A percentile compares a stretch with the other conserved stretches of the same genome.
These are phyloP conservation scores for Cenchrus fungigraminus DNA, from an alignment of 176 grass and related monocot species.

Conservation along the genomic window DNA sequence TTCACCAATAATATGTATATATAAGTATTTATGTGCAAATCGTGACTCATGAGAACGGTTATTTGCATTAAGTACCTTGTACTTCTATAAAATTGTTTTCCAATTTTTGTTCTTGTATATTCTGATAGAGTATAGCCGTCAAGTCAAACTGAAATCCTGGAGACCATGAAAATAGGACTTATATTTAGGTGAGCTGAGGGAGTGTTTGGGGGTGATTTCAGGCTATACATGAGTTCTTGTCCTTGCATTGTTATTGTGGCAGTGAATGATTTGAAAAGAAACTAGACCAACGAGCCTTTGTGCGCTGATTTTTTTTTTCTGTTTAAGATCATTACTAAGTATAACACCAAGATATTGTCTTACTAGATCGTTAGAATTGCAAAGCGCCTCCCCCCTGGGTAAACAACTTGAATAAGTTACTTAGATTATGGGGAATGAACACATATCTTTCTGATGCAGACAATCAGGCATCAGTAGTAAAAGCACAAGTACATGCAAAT, in stretches of 20 bases:
- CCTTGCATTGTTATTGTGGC: background rate
- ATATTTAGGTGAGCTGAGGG: background rate
- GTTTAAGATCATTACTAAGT: background rate
- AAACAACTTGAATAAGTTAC: background rate
- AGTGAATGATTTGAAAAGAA: background rate
- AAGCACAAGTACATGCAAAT: background rate
- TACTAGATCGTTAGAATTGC: background rate
- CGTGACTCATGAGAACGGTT: background rate
- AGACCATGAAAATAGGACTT: background rate
- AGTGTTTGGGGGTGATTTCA: background rate
- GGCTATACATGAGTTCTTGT: background rate
- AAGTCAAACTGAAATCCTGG: slow-evolving; percentile 3
- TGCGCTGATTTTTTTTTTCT: background rate
- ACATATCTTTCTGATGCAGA: background rate
- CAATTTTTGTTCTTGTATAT: background rate
- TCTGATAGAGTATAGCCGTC: background rate
- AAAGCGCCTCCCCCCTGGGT: background rate
- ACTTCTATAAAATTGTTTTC: background rate
- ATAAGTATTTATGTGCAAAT: background rate
- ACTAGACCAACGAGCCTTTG: background rate
- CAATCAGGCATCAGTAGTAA: background rate
- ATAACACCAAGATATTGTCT: background rate
- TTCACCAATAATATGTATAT: background rate
- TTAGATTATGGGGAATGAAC: background rate
- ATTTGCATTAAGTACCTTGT: slow-evolving; percentile 2